phyloP scores from a whole-genome alignment of 2,329 filamentous ascomycete genomes.

The Ophiostoma pallidulum region DNA sequence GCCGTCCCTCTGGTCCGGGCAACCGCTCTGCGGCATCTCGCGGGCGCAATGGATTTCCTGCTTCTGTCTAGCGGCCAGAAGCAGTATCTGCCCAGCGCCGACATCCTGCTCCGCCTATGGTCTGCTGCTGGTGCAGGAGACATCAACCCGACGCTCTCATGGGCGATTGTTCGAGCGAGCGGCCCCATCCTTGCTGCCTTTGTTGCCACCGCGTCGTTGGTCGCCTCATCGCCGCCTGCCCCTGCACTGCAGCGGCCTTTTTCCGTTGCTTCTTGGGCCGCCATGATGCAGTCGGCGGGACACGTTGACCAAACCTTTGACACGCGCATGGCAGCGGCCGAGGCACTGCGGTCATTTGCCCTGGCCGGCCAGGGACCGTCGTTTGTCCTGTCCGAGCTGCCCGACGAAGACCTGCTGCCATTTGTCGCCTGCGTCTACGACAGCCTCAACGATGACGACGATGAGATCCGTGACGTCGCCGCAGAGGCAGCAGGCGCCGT shows the following conservation, averaged over 20 bases:
- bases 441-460: conserved; percentile 79
- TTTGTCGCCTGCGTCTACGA: conserved; percentile 62
- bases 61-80: conserved; percentile 21
- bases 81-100: conserved; percentile 38
- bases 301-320: conserved; percentile 51
- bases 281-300: conserved; percentile 39
- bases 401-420: conserved; percentile 34
- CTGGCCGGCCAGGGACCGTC: background rate
- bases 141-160: conserved; percentile 39
- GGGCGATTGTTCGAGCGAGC: conserved; percentile 40
- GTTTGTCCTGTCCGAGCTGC: background rate
- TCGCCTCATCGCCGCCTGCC: background rate
- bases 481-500: conserved; percentile 40
- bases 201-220: background rate
- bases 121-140: conserved; percentile 24
- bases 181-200: conserved; percentile 35
- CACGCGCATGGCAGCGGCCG: conserved; percentile 50
- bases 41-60: conserved; percentile 33
- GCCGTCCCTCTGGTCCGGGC: conserved; percentile 36
- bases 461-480: conserved; percentile 67
- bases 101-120: conserved; percentile 32
- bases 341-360: conserved; percentile 45
- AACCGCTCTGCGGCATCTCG: conserved; percentile 38
- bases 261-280: conserved; percentile 33
- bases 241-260: background rate